phyloP scores from a whole-genome alignment of 2,329 filamentous ascomycete species.

The Ambrosiella beaveri region DNA sequence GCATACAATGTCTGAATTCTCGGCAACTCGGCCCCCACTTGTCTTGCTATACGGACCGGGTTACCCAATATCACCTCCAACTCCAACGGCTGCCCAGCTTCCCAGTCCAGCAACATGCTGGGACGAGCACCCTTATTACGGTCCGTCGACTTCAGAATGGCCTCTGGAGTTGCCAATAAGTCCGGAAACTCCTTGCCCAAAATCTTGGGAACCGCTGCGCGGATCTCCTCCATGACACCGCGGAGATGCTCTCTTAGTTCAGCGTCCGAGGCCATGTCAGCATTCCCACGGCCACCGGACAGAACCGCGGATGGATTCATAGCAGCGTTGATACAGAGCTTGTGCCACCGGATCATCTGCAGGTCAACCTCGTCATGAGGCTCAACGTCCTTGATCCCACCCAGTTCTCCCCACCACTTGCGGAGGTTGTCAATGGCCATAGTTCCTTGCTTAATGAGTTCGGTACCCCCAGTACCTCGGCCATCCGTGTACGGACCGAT shows the following conservation, averaged over 20 bases:
- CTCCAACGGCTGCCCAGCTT: slow-evolving; percentile 47
- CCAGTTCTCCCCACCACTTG: slow-evolving; percentile 34
- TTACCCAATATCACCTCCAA: slow-evolving; percentile 58
- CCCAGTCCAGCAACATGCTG: slow-evolving; percentile 56
- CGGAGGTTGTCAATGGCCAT: slow-evolving; percentile 32
- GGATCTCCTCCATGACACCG: slow-evolving; percentile 54
- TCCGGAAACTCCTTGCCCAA: slow-evolving; percentile 42
- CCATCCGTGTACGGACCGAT: slow-evolving; percentile 47
- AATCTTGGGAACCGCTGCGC: slow-evolving; percentile 44
- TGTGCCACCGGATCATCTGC: slow-evolving; percentile 58
- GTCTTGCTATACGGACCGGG: slow-evolving; percentile 46
- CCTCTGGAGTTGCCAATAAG: slow-evolving; percentile 43
- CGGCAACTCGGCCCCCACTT: slow-evolving; percentile 46
- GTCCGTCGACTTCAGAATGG: slow-evolving; percentile 44
- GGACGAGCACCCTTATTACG: slow-evolving; percentile 46
- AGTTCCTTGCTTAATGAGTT: slow-evolving; percentile 18
- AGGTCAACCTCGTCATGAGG: slow-evolving; percentile 46
- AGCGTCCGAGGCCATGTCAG: slow-evolving; percentile 45
- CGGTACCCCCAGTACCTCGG: slow-evolving; percentile 17
- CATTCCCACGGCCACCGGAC: slow-evolving; percentile 45
- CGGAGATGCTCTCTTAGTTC: slow-evolving; percentile 45
- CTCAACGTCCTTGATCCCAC: slow-evolving; percentile 48
- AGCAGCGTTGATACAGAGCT: slow-evolving; percentile 58
- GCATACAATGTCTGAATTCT: slow-evolving; percentile 51
- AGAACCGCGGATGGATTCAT: slow-evolving; percentile 60